Conservation (phyloP, 164 flowering plant species). For the Magnolia kwangsiensis region DNA sequence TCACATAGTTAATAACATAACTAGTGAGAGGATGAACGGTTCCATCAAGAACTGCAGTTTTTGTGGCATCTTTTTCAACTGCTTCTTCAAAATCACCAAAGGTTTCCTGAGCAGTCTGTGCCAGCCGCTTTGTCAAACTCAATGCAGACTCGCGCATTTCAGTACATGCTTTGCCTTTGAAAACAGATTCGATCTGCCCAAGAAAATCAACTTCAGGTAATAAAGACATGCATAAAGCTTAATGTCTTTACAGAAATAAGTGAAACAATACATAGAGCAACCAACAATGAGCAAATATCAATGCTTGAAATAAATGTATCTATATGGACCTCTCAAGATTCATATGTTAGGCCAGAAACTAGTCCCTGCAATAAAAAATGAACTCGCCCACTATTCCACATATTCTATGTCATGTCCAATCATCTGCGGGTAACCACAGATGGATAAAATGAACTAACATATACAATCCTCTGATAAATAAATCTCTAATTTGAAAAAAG, state of each 20-base stretch:
- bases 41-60: constrained; percentile 91
- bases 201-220: not conserved
- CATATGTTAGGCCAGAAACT: not conserved
- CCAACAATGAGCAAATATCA: not conserved
- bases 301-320: not conserved
- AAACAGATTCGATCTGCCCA: constrained; percentile 61
- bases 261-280: too few relatives aligned
- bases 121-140: constrained; percentile 77
- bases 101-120: constrained; percentile 88
- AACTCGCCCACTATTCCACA: too few relatives aligned
- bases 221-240: not conserved
- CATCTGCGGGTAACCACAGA: too few relatives aligned
- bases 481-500: too few relatives aligned
- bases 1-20: constrained; percentile 93
- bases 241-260: not conserved
- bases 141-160: constrained; percentile 74
- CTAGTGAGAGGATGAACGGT: constrained; percentile 98
- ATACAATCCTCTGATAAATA: too few relatives aligned
- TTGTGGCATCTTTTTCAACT: constrained; percentile 95
- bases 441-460: too few relatives aligned
- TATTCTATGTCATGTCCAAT: too few relatives aligned
- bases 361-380: not conserved
- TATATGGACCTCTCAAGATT: too few relatives aligned
- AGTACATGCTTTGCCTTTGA: constrained; percentile 62
- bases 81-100: constrained; percentile 96